phyloP scores from a whole-genome alignment of 2,329 filamentous ascomycete genomes.

The Aspergillus caelatus region DNA sequence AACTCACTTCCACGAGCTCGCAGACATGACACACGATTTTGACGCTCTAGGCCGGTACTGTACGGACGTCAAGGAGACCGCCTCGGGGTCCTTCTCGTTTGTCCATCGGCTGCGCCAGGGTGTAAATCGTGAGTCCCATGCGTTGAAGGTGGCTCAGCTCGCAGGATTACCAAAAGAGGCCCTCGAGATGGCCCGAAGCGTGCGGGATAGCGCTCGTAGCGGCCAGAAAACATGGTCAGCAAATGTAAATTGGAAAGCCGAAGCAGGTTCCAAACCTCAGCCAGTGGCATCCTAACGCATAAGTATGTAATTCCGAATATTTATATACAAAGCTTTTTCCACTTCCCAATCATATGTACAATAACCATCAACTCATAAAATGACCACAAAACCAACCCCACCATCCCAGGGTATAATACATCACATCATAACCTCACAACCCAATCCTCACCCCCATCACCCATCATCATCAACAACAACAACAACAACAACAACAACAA shows the following conservation, averaged over 20 bases:
- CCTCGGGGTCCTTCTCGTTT: constrained; percentile 74
- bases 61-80: constrained; percentile 81
- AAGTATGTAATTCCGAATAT: not conserved
- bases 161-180: constrained; percentile 78
- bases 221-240: not conserved
- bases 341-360: not conserved
- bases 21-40: constrained; percentile 70
- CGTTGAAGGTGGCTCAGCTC: constrained; percentile 87
- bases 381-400: not conserved
- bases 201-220: constrained; percentile 47
- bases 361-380: not conserved
- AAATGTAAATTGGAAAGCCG: not conserved
- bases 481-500: too few species aligned
- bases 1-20: constrained; percentile 87
- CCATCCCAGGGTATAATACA: not conserved
- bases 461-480: too few species aligned
- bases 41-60: constrained; percentile 74
- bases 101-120: constrained; percentile 80
- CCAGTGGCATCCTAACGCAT: not conserved
- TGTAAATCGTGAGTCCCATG: constrained; percentile 85
- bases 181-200: constrained; percentile 66
- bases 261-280: not conserved
- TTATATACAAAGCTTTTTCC: not conserved
- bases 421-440: not conserved
- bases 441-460: not conserved